Conservation (phyloP, 805 yeast genomes). For the Myxozyma mucilagina region DNA sequence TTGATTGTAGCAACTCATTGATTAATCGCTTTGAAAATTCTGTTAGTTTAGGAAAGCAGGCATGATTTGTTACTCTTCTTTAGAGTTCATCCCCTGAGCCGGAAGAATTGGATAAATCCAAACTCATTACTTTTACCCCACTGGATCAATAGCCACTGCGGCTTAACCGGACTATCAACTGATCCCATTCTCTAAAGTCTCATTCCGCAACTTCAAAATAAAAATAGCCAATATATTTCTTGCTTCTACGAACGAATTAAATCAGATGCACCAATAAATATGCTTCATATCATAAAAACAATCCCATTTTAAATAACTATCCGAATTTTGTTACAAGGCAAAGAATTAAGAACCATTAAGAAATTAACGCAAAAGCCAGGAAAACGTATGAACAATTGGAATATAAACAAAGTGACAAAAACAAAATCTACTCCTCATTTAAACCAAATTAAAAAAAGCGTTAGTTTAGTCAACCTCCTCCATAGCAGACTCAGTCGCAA, state of each 20-base stretch:
- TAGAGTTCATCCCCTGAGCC: neutral
- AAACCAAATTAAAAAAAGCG: neutral
- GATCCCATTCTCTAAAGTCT: too few species aligned
- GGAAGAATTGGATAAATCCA: conserved; percentile 8
- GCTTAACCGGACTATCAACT: too few species aligned
- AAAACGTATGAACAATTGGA: conserved; percentile 3
- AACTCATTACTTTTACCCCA: neutral
- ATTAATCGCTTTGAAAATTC: too few species aligned
- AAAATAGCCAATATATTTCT: neutral
- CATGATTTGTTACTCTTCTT: too few species aligned
- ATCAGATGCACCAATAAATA: neutral
- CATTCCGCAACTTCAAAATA: too few species aligned
- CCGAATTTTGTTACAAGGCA: conserved; percentile 3
- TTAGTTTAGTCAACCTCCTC: conserved; percentile 91
- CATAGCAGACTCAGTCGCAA: conserved; percentile 90
- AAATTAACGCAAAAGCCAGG: neutral
- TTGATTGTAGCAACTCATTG: too few species aligned
- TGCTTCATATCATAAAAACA: neutral
- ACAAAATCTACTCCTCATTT: conserved; percentile 2
- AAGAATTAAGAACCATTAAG: neutral
- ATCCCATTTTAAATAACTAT: conserved; percentile 4
- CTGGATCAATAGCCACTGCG: too few species aligned
- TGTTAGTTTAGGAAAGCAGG: too few species aligned
- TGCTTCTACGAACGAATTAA: neutral
- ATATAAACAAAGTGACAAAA: neutral